Percentiles rank a stretch among this genome's conserved stretches.
Conservation (phyloP, 1,139 yeast species). For the Pichia sp. region DNA sequence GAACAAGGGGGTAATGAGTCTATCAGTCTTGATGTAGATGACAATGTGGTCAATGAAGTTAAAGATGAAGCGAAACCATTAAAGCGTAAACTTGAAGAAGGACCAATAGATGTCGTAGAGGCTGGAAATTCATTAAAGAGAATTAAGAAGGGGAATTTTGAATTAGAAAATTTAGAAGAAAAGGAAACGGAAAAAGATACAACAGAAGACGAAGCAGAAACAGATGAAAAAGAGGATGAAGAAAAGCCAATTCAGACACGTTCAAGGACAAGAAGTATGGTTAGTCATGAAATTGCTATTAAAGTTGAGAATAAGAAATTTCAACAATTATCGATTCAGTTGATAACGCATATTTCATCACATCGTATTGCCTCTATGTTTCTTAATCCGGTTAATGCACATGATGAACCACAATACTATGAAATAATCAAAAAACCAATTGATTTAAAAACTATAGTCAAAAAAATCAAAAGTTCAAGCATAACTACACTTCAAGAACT, state of each 20-base stretch:
- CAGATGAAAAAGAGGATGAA: neutral
- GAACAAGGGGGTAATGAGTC: no score
- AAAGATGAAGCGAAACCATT: neutral
- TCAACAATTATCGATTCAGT: conserved; percentile 50
- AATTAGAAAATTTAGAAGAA: neutral
- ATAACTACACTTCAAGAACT: conserved; percentile 46
- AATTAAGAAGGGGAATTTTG: conserved; percentile 2
- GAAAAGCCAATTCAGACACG: conserved; percentile 3
- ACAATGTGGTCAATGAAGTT: conserved; percentile 1
- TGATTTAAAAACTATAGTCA: conserved; percentile 59
- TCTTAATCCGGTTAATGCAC: conserved; percentile 58
- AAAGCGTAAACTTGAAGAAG: conserved; percentile 9
- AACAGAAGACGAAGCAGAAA: neutral
- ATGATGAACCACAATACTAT: conserved; percentile 66
- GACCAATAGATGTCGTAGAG: neutral
- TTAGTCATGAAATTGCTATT: conserved; percentile 1
- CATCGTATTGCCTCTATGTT: conserved; percentile 74
- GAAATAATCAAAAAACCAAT: conserved; percentile 57
- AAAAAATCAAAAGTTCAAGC: conserved; percentile 52
- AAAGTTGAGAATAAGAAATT: conserved; percentile 36
- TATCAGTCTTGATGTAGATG: no score
- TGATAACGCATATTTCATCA: conserved; percentile 59
- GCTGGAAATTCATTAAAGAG: neutral
- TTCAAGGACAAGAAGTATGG: conserved; percentile 12
- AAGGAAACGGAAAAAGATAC: neutral